phyloP scores from a whole-genome alignment of 2,329 filamentous ascomycete species.

The Trichoderma sp. region DNA sequence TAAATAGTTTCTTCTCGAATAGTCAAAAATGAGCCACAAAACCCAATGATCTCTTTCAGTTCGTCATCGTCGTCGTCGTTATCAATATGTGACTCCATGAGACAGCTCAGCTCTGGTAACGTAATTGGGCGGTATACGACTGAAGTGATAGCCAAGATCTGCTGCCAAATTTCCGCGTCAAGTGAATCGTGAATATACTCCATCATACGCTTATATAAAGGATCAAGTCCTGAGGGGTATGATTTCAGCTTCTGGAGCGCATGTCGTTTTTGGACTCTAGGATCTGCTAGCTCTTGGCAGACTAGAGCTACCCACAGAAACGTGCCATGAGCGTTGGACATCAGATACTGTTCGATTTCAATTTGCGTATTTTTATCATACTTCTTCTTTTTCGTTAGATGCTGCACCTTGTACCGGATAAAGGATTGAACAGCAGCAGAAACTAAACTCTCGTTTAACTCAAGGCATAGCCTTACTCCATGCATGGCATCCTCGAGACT shows the following conservation, averaged over 20 bases:
- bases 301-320: not conserved
- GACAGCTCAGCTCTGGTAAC: not conserved
- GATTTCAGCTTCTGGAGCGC: not conserved
- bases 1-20: not conserved
- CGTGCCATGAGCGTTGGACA: not conserved
- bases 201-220: not conserved
- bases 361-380: not conserved
- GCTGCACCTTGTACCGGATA: not conserved
- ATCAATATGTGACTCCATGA: not conserved
- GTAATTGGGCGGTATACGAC: not conserved
- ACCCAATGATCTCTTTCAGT: not conserved
- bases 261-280: not conserved
- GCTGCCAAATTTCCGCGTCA: not conserved
- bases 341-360: not conserved
- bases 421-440: not conserved
- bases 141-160: not conserved
- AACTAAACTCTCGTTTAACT: not conserved
- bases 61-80: not conserved
- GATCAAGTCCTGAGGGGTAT: not conserved
- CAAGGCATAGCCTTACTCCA: not conserved
- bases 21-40: not conserved
- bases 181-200: not conserved
- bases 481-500: not conserved
- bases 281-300: not conserved
- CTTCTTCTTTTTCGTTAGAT: not conserved